phyloP scores from a whole-genome alignment of 768 basidiomycete genomes.

The Naganishia randhawae region DNA sequence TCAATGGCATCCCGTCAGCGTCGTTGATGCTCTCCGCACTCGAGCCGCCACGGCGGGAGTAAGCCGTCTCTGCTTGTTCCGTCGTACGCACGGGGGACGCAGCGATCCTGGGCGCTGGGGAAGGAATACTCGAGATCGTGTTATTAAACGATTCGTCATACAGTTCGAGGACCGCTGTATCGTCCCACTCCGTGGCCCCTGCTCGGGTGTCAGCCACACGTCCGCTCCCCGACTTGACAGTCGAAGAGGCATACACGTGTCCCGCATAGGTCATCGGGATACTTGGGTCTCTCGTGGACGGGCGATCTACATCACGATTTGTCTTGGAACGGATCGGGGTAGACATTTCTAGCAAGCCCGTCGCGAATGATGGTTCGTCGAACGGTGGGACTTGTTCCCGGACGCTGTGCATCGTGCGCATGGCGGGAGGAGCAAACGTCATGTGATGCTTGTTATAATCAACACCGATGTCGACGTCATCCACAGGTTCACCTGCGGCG shows the following conservation, averaged over 20 bases:
- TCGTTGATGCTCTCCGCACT: background rate
- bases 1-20: too few species aligned
- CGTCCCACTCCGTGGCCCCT: background rate
- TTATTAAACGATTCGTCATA: conserved; percentile 16
- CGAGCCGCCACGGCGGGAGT: background rate
- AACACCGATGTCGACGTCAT: background rate
- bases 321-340: conserved; percentile 4
- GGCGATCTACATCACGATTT: background rate
- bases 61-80: background rate
- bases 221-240: background rate
- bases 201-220: too few species aligned
- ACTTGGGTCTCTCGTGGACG: background rate
- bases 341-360: background rate
- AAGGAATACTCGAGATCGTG: conserved; percentile 17
- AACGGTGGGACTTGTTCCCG: background rate
- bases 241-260: background rate
- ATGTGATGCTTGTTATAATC: background rate
- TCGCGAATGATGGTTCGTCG: conserved; percentile 10
- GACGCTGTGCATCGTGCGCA: background rate
- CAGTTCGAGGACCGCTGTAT: background rate
- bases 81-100: background rate
- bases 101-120: conserved; percentile 7
- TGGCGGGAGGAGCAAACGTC: background rate
- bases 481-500: background rate
- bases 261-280: background rate